Conservation (phyloP, 306 rosid genomes). For the Cicer cuneatum region DNA sequence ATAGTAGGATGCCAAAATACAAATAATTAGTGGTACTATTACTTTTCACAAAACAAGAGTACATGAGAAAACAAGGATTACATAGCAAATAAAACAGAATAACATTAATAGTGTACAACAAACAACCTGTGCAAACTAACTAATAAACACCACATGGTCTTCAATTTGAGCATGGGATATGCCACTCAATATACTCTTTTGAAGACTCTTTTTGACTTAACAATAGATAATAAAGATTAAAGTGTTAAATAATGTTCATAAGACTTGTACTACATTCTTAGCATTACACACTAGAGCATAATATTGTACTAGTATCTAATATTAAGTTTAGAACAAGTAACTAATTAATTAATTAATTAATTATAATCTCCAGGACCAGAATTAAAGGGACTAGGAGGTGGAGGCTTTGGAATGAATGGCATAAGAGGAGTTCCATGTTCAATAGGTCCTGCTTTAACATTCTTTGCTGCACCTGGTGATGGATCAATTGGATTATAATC, state of each 20-base stretch:
- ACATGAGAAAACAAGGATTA: slow-evolving; percentile 33
- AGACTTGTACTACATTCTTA: not conserved
- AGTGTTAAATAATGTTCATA: not conserved
- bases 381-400: slow-evolving; percentile 55
- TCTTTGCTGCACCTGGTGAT: slow-evolving; percentile 56
- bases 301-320: too few relatives aligned
- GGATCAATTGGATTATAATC: slow-evolving; percentile 78
- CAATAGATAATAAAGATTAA: not conserved
- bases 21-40: not conserved
- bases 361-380: slow-evolving; percentile 40
- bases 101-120: slow-evolving; percentile 10
- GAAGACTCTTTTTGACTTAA: not conserved
- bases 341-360: not conserved
- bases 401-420: slow-evolving; percentile 71
- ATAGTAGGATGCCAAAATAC: slow-evolving; percentile 14
- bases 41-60: not conserved
- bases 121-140: slow-evolving; percentile 16
- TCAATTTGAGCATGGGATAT: slow-evolving; percentile 38
- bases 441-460: slow-evolving; percentile 64
- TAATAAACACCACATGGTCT: slow-evolving; percentile 7
- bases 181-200: not conserved
- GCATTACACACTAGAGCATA: not conserved
- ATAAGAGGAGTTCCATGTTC: slow-evolving; percentile 75
- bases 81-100: slow-evolving; percentile 14
- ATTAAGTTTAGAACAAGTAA: too few relatives aligned